These are phyloP conservation scores for Curvularia spicifera DNA, from an alignment of 2,329 filamentous ascomycete species.

Conservation along the genomic window DNA sequence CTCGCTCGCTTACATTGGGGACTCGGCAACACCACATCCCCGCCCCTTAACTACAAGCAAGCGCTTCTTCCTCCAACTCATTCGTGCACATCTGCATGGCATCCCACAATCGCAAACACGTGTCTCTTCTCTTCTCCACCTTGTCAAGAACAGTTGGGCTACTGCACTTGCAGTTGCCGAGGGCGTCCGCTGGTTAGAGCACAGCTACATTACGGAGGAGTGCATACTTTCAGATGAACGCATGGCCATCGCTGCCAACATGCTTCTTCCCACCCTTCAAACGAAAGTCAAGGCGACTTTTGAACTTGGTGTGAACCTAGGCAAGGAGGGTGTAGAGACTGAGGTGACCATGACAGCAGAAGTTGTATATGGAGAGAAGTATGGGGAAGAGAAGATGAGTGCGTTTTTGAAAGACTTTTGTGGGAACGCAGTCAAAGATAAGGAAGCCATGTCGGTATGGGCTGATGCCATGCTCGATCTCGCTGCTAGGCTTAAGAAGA, in stretches of 20 bases:
- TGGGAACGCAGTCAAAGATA: conserved; percentile 34
- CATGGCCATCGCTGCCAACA: conserved; percentile 65
- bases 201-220: conserved; percentile 70
- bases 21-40: conserved; percentile 61
- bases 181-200: conserved; percentile 66
- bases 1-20: conserved; percentile 73
- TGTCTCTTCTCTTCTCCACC: conserved; percentile 63
- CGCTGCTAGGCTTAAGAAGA: conserved; percentile 52
- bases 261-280: conserved; percentile 69
- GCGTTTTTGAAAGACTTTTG: conserved; percentile 70
- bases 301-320: conserved; percentile 57
- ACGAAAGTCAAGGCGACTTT: conserved; percentile 73
- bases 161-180: conserved; percentile 65
- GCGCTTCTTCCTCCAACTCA: conserved; percentile 76
- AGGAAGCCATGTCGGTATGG: conserved; percentile 49
- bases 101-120: conserved; percentile 65
- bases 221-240: conserved; percentile 68
- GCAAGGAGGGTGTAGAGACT: conserved; percentile 57
- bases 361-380: conserved; percentile 78
- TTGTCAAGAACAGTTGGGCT: conserved; percentile 71
- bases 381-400: conserved; percentile 76
- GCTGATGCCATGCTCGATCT: conserved; percentile 54
- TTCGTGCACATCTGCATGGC: conserved; percentile 70
- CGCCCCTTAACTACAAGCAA: conserved; percentile 67
- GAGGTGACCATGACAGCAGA: conserved; percentile 64